phyloP scores from a whole-genome alignment of 768 basidiomycete genomes.

The Trametes villosa region DNA sequence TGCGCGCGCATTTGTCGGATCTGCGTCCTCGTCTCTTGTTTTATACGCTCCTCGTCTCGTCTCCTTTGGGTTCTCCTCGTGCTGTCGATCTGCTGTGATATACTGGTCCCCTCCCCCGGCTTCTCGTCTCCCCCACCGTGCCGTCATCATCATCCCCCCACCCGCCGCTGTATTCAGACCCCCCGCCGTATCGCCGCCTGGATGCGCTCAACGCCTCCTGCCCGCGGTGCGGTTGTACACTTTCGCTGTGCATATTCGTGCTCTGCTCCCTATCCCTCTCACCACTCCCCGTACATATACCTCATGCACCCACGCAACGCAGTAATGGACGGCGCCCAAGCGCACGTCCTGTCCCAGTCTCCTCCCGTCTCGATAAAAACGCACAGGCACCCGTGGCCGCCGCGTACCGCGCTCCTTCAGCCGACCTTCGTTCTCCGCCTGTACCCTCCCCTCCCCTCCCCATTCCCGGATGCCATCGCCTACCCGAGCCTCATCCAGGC shows the following conservation, averaged over 20 bases:
- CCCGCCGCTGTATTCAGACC: no score
- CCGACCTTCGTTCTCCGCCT: neutral
- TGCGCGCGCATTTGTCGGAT: neutral
- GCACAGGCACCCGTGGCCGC: constrained; percentile 5
- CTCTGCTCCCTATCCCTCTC: neutral
- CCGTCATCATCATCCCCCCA: neutral
- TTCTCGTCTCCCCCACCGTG: neutral
- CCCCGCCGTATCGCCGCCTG: no score
- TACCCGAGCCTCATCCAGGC: no score
- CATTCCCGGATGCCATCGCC: no score
- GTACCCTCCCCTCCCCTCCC: neutral
- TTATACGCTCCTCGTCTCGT: neutral
- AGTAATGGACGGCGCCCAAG: constrained; percentile 8
- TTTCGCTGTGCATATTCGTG: constrained; percentile 19
- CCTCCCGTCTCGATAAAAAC: constrained; percentile 8
- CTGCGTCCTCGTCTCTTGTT: neutral
- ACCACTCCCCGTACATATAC: neutral
- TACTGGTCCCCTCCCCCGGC: constrained; percentile 1
- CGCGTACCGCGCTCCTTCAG: neutral
- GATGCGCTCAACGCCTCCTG: no score
- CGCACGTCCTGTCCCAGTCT: no score
- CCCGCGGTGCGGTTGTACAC: no score
- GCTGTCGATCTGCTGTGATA: constrained; percentile 11
- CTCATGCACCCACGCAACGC: constrained; percentile 6
- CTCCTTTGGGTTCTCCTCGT: neutral